phyloP scores from a whole-genome alignment of 176 grass and related monocot genomes.

The Alopecurus myosuroides region DNA sequence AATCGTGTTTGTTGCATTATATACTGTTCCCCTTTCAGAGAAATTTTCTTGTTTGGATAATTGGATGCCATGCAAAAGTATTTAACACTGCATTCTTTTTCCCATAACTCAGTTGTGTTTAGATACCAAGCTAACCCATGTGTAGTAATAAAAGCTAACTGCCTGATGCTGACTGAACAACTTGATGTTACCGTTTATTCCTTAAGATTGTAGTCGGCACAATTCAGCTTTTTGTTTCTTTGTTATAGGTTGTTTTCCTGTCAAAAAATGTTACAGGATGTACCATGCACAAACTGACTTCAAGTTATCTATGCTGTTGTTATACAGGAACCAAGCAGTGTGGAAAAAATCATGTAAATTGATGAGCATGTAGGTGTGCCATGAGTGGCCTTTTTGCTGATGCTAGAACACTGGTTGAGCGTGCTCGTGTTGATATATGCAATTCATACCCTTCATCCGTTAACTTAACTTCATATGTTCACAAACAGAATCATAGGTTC shows the following conservation, averaged over 20 bases:
- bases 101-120: background rate
- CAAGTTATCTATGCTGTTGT: constrained; percentile 1
- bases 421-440: constrained; percentile 72
- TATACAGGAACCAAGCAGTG: constrained; percentile 89
- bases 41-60: too few relatives aligned
- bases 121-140: background rate
- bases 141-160: background rate
- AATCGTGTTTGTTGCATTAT: too few relatives aligned
- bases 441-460: background rate
- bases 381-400: constrained; percentile 97
- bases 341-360: constrained; percentile 98
- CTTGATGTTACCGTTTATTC: background rate
- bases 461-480: constrained; percentile 14
- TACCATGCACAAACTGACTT: constrained; percentile 7
- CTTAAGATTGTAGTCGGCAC: background rate
- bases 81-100: background rate
- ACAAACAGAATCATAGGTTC: constrained; percentile 88
- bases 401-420: constrained; percentile 92
- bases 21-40: too few relatives aligned
- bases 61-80: background rate
- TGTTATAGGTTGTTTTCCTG: background rate
- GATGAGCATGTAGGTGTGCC: constrained; percentile 90
- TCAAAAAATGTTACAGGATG: background rate
- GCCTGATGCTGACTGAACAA: background rate
- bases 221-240: background rate